Percentiles rank a stretch among this genome's conserved stretches.
Evolutionary conservation across 352 stramenopile genomes (phyloP).

Genomic region (Globisporangium cystogenes): DNA sequence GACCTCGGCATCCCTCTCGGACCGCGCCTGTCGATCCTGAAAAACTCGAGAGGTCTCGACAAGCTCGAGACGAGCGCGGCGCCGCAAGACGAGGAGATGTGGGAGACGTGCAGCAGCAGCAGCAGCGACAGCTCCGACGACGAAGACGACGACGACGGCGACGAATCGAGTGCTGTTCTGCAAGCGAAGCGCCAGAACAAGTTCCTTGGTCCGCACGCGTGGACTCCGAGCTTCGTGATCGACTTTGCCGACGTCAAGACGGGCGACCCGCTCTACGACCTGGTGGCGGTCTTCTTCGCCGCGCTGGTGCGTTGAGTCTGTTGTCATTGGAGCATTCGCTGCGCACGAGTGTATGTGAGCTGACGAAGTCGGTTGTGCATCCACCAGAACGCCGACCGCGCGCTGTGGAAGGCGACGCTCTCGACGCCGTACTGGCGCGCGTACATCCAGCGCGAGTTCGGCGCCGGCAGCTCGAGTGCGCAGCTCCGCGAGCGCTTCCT

Average conservation of each 20-base stretch:
- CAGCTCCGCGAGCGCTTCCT: slow-evolving; percentile 57
- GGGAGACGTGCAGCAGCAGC: slow-evolving; percentile 47
- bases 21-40: slow-evolving; percentile 51
- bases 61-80: slow-evolving; percentile 4
- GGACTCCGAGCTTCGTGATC: slow-evolving; percentile 68
- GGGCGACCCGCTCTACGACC: slow-evolving; percentile 81
- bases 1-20: slow-evolving; percentile 55
- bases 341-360: not conserved
- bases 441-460: slow-evolving; percentile 45
- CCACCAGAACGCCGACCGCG: slow-evolving; percentile 66
- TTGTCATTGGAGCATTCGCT: too few species aligned
- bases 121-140: slow-evolving; percentile 43
- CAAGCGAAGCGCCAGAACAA: slow-evolving; percentile 35
- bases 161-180: slow-evolving; percentile 15
- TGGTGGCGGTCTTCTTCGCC: slow-evolving; percentile 77
- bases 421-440: slow-evolving; percentile 62
- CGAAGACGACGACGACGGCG: slow-evolving; percentile 27
- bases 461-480: slow-evolving; percentile 1
- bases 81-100: slow-evolving; percentile 27
- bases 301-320: slow-evolving; percentile 42
- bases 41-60: slow-evolving; percentile 18
- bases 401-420: slow-evolving; percentile 56
- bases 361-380: too few species aligned
- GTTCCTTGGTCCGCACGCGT: slow-evolving; percentile 46
- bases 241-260: slow-evolving; percentile 87